These are phyloP conservation scores for Calonectria pseudoturangicola DNA, from an alignment of 2,329 filamentous ascomycete genomes.

Conservation along the genomic window DNA sequence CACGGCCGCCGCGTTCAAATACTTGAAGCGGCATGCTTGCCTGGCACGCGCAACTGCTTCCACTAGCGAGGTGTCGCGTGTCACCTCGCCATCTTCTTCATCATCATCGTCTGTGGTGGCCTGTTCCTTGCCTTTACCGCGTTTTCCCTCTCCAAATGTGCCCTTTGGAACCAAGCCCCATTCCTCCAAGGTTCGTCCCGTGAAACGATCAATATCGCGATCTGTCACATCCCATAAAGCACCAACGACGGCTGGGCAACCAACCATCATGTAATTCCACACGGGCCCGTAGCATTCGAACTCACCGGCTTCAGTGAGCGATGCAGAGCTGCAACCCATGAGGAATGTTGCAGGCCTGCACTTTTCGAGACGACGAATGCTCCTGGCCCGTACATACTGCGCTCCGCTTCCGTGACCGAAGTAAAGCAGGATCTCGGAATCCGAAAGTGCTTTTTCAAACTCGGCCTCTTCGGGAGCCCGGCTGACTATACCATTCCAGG, in stretches of 20 bases:
- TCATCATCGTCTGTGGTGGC: constrained; percentile 52
- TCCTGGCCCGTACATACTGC: constrained; percentile 92
- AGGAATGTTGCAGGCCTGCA: constrained; percentile 88
- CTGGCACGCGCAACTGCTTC: constrained; percentile 86
- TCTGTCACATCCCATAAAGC: constrained; percentile 99
- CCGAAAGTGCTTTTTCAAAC: constrained; percentile 80
- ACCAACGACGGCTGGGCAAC: constrained; percentile 89
- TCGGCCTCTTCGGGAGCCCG: constrained; percentile 84
- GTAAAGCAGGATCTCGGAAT: constrained; percentile 87
- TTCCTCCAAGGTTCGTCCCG: constrained; percentile 84
- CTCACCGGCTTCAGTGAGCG: constrained; percentile 84
- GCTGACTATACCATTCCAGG: constrained; percentile 82
- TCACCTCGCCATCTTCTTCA: constrained; percentile 52
- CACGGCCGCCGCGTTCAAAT: constrained; percentile 94
- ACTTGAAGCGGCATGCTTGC: constrained; percentile 88
- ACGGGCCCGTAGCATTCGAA: constrained; percentile 95
- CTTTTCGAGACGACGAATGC: constrained; percentile 84
- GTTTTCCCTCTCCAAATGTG: constrained; percentile 62
- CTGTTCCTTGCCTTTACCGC: constrained; percentile 55
- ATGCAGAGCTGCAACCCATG: constrained; percentile 95
- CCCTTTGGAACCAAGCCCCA: constrained; percentile 84
- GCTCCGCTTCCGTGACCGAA: constrained; percentile 97
- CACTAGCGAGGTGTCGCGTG: constrained; percentile 76
- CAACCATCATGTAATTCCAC: constrained; percentile 93
- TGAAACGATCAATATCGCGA: constrained; percentile 96